Conservation (phyloP, 2,329 filamentous ascomycete species). For the Lasiodiplodia citricola region DNA sequence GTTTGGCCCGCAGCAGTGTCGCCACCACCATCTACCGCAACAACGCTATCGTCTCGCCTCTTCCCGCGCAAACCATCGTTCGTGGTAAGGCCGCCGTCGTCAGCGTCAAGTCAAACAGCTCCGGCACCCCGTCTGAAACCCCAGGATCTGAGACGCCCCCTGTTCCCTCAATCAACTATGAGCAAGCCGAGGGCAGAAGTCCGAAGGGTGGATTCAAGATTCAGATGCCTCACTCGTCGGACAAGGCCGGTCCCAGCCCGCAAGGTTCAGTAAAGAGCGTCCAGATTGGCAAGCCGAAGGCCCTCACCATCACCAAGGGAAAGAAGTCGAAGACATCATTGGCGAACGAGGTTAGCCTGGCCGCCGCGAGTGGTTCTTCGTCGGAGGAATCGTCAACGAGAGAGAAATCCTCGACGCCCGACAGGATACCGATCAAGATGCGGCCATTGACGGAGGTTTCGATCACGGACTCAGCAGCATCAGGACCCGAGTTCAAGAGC, state of each 20-base stretch:
- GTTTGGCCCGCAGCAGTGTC: slow-evolving; percentile 63
- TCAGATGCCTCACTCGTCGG: slow-evolving; percentile 47
- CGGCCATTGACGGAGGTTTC: slow-evolving; percentile 25
- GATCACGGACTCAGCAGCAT: slow-evolving; percentile 12
- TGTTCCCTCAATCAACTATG: slow-evolving; percentile 72
- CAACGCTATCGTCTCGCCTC: slow-evolving; percentile 79
- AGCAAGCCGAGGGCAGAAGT: slow-evolving; percentile 36
- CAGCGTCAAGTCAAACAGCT: slow-evolving; percentile 76
- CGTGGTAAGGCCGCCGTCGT: slow-evolving; percentile 90
- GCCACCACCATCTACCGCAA: slow-evolving; percentile 94
- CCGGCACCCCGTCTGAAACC: slow-evolving; percentile 57
- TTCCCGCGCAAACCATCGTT: slow-evolving; percentile 84
- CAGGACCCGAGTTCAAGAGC: slow-evolving; percentile 17
- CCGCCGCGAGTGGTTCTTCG: not conserved
- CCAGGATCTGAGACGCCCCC: slow-evolving; percentile 65
- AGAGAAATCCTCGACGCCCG: slow-evolving; percentile 7
- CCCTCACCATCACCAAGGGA: slow-evolving; percentile 47
- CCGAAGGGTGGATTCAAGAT: slow-evolving; percentile 41
- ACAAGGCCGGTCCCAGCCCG: slow-evolving; percentile 35
- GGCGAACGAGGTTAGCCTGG: slow-evolving; percentile 4
- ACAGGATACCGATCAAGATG: slow-evolving; percentile 26
- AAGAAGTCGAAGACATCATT: slow-evolving; percentile 24
- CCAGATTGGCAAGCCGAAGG: slow-evolving; percentile 50
- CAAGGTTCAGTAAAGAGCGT: slow-evolving; percentile 44
- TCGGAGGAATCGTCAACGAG: not conserved